Evolutionary conservation across 2,329 filamentous ascomycete genomes (phyloP), one percentile per base, ranked within the genome.

Genomic region (Triangularia setosa): DNA sequence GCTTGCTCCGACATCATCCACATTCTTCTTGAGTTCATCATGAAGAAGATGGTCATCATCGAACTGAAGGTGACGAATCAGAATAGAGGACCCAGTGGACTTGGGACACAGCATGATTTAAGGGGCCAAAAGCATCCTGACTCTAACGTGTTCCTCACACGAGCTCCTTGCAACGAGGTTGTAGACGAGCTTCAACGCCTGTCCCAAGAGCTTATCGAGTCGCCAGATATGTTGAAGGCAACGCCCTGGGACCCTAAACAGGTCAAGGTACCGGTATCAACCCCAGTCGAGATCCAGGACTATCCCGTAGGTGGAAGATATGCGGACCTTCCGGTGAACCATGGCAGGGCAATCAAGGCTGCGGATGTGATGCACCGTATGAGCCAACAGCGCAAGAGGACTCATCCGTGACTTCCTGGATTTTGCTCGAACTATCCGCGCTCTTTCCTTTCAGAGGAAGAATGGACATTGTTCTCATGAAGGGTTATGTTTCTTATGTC

Each of bases 1-100:
- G 7, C 56, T 4, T 64, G 62, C 58, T 58, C 21, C 11, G 62
- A 64, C 3, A 58, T 48, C 18, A 25, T 64, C n/a, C 62, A 64
- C 24, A 6, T 35, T 11, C 23, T 64, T 8, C 53, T 64, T 2
- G 33, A 61, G 1, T 58, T 64, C 11, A 61, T 64, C 30, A 64
- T 64, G 58, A 23, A 58, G 7, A 14, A 35, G 24, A 64, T 64
- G 62, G 11, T 64, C 12, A 24, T 64, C 16, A 27, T 61, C 16
- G 58, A 64, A 33, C 52, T 30, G 24, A 60, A 64, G 33, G 14
- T 8, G 40, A 48, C 2, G 30, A 33, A 9, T 28, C 27, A 28
- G 9, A 40, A 16, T 12, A 9, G 16, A 16, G 5, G 14, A 40
- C 16, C 35, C 14, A 4, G 27, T 28, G 27, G 27, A 28, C 5